phyloP scores from a whole-genome alignment of 2,329 filamentous ascomycete genomes.

The Aotearoamyces nothofagi region DNA sequence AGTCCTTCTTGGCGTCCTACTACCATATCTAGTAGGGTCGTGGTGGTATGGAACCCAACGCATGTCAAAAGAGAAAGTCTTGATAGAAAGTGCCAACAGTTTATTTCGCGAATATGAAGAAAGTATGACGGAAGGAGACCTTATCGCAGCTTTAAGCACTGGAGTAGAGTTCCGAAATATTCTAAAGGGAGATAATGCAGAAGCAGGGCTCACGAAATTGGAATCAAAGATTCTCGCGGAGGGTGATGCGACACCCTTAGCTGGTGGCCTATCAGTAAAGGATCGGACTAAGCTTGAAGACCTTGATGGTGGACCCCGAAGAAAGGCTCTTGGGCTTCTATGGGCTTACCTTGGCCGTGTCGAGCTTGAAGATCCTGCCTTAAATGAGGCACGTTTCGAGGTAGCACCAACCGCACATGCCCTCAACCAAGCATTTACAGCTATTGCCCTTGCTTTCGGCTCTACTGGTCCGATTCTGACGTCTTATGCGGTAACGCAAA shows the following conservation, averaged over 20 bases:
- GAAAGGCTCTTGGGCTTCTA: slow-evolving; percentile 77
- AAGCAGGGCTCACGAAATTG: slow-evolving; percentile 66
- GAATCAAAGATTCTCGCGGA: slow-evolving; percentile 65
- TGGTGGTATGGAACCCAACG: slow-evolving; percentile 98
- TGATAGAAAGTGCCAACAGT: slow-evolving; percentile 86
- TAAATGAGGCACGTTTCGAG: slow-evolving; percentile 80
- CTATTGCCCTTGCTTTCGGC: slow-evolving; percentile 78
- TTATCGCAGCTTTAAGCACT: slow-evolving; percentile 67
- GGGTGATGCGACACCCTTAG: slow-evolving; percentile 33
- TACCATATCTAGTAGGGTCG: slow-evolving; percentile 85
- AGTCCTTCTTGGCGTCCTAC: slow-evolving; percentile 68
- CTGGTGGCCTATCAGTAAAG: slow-evolving; percentile 49
- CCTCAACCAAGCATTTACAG: slow-evolving; percentile 73
- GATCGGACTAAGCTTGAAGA: slow-evolving; percentile 66
- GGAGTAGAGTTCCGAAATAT: slow-evolving; percentile 74
- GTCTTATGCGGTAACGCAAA: slow-evolving; percentile 70
- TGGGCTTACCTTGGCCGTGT: slow-evolving; percentile 92
- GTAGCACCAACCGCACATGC: slow-evolving; percentile 74
- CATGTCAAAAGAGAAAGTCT: slow-evolving; percentile 82
- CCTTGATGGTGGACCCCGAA: slow-evolving; percentile 62
- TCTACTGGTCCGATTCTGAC: slow-evolving; percentile 69
- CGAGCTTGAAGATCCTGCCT: slow-evolving; percentile 61
- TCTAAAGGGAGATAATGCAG: slow-evolving; percentile 63
- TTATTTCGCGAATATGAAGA: slow-evolving; percentile 90
- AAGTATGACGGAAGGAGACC: slow-evolving; percentile 62